phyloP scores from a whole-genome alignment of 257 asterid genomes.

The Dorcoceras hygrometricum region DNA sequence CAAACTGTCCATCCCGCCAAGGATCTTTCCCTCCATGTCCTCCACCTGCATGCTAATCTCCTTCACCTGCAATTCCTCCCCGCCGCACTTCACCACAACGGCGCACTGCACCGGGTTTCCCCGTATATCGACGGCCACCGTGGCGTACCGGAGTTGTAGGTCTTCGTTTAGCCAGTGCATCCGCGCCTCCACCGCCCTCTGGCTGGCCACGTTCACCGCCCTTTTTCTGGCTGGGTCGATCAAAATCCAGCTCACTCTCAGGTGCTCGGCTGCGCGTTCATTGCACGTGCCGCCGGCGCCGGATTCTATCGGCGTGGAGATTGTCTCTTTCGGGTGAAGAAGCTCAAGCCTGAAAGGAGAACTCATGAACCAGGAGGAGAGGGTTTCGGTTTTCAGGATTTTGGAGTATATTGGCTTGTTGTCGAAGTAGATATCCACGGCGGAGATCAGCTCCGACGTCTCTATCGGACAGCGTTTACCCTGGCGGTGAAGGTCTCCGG shows the following conservation, averaged over 20 bases:
- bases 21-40: constrained; percentile 65
- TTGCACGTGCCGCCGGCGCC: constrained; percentile 41
- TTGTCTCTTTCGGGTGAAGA: constrained; percentile 38
- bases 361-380: constrained; percentile 48
- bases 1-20: constrained; percentile 54
- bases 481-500: too few species aligned
- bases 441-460: constrained; percentile 46
- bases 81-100: constrained; percentile 58
- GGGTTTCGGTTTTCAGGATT: constrained; percentile 42
- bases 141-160: constrained; percentile 43
- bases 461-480: not conserved
- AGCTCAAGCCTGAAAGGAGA: constrained; percentile 66
- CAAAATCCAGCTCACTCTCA: constrained; percentile 72
- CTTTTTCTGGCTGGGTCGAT: constrained; percentile 49
- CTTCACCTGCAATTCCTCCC: constrained; percentile 46
- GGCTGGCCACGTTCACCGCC: constrained; percentile 66
- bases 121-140: constrained; percentile 36
- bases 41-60: constrained; percentile 72
- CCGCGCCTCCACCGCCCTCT: constrained; percentile 48
- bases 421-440: constrained; percentile 59
- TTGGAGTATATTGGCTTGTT: constrained; percentile 45
- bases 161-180: constrained; percentile 72
- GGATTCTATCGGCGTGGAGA: constrained; percentile 42
- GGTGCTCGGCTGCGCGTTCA: constrained; percentile 30
- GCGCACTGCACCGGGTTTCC: constrained; percentile 44